Percentiles rank a stretch among this genome's conserved stretches.
These are phyloP conservation scores for Exophiala aquamarina DNA, from an alignment of 2,329 filamentous ascomycete species.

Conservation along the genomic window DNA sequence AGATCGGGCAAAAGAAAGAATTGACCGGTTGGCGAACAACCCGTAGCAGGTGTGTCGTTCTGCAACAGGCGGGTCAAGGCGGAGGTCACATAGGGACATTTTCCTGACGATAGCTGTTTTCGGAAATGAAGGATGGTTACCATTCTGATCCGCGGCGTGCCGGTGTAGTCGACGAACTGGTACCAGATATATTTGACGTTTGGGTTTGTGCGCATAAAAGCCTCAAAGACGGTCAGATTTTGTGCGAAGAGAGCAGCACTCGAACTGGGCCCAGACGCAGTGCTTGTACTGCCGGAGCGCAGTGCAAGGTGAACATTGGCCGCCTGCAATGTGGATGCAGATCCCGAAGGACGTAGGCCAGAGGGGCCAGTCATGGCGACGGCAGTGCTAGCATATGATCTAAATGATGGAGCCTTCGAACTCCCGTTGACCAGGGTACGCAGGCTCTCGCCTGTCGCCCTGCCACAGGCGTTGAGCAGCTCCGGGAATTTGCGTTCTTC, in stretches of 20 bases:
- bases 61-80: conserved; percentile 67
- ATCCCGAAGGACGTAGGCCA: conserved; percentile 9
- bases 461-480: conserved; percentile 26
- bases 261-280: conserved; percentile 7
- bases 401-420: conserved; percentile 22
- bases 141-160: conserved; percentile 64
- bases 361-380: conserved; percentile 13
- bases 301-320: conserved; percentile 8
- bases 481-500: conserved; percentile 33
- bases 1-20: conserved; percentile 68
- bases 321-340: conserved; percentile 4
- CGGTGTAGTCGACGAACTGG: conserved; percentile 78
- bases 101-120: conserved; percentile 46
- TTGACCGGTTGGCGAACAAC: conserved; percentile 60
- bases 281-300: conserved; percentile 12
- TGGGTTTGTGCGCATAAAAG: conserved; percentile 52
- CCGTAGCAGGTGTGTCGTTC: conserved; percentile 59
- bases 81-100: conserved; percentile 62
- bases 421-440: conserved; percentile 27
- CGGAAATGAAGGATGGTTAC: conserved; percentile 63
- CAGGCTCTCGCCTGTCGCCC: conserved; percentile 21
- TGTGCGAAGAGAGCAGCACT: conserved; percentile 16
- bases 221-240: conserved; percentile 34
- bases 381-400: conserved; percentile 21
- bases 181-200: conserved; percentile 67